Evolutionary conservation across 805 yeast species (phyloP).

Genomic region (Nematodospora valgi): DNA sequence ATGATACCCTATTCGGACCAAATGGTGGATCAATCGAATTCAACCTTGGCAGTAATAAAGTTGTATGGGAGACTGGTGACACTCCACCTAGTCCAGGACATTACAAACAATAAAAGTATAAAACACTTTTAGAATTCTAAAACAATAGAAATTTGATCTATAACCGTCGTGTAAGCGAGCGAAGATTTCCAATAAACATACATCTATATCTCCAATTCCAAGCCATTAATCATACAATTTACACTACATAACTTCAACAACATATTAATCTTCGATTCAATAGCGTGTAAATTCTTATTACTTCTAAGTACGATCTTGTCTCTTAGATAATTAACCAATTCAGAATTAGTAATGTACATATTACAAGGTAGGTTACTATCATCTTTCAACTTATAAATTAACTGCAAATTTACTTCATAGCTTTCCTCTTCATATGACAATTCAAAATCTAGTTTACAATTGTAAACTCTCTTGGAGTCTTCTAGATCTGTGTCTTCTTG

Average conservation of each 20-base stretch:
- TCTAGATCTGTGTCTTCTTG: not conserved
- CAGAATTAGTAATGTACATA: conserved; percentile 11
- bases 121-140: not conserved
- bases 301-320: conserved; percentile 11
- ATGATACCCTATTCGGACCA: conserved; percentile 22
- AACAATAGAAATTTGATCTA: not conserved
- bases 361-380: conserved; percentile 4
- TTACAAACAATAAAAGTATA: not conserved
- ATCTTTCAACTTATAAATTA: conserved; percentile 8
- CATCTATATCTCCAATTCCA: conserved; percentile 10
- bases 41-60: conserved; percentile 14
- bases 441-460: conserved; percentile 12
- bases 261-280: conserved; percentile 12
- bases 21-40: conserved; percentile 22
- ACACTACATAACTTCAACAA: conserved; percentile 11
- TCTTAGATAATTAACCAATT: conserved; percentile 12
- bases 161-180: no score
- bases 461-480: conserved; percentile 5
- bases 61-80: conserved; percentile 23
- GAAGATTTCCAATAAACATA: no score
- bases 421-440: conserved; percentile 1
- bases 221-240: conserved; percentile 13
- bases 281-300: conserved; percentile 4
- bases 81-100: conserved; percentile 26
- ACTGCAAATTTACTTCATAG: conserved; percentile 9